Evolutionary conservation across 805 yeast species (phyloP).

Genomic region (Millerozyma miso): DNA sequence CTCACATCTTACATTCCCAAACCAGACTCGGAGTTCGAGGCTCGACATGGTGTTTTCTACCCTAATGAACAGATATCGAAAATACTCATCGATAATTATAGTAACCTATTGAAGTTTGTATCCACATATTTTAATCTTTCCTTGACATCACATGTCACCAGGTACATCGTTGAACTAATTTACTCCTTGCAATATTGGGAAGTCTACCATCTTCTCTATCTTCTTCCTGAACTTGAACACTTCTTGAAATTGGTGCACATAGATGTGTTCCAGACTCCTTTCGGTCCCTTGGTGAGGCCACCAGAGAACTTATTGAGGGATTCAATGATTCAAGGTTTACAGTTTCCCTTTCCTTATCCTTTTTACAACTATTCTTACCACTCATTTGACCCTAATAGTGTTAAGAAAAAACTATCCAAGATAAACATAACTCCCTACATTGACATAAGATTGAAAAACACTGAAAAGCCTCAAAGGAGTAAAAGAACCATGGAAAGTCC

Average conservation of each 20-base stretch:
- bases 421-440: conserved; percentile 32
- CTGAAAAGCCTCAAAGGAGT: conserved; percentile 6
- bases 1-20: conserved; percentile 24
- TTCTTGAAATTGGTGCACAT: conserved; percentile 31
- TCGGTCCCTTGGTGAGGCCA: conserved; percentile 37
- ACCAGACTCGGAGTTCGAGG: conserved; percentile 6
- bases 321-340: conserved; percentile 36
- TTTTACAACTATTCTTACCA: conserved; percentile 44
- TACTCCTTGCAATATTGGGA: conserved; percentile 43
- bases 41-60: conserved; percentile 13
- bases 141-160: conserved; percentile 36
- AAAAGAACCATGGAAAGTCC: conserved; percentile 1
- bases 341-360: conserved; percentile 43
- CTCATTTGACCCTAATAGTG: conserved; percentile 23
- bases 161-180: conserved; percentile 33
- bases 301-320: conserved; percentile 34
- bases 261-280: conserved; percentile 31
- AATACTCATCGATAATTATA: conserved; percentile 37
- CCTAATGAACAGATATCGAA: conserved; percentile 35
- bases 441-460: conserved; percentile 29
- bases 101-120: conserved; percentile 23
- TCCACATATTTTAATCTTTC: conserved; percentile 35
- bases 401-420: conserved; percentile 20
- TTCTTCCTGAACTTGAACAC: conserved; percentile 29
- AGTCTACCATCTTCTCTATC: conserved; percentile 33